Conservation (phyloP, 257 asterid genomes). For the Voacanga thouarsii region DNA sequence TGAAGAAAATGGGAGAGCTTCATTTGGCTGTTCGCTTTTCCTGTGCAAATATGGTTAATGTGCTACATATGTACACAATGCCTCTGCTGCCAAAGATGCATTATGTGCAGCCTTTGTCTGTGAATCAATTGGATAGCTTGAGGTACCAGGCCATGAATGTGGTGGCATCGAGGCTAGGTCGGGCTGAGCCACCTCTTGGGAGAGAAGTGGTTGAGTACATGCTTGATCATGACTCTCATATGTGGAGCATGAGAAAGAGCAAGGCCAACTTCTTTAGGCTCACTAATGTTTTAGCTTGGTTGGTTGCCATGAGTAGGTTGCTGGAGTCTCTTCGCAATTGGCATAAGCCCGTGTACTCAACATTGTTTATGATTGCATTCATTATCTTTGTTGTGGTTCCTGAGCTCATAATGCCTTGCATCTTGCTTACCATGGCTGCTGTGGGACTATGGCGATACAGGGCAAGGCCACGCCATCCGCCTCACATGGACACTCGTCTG, state of each 20-base stretch:
- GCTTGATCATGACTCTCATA: conserved; percentile 87
- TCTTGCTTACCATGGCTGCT: conserved; percentile 45
- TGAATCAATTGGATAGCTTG: conserved; percentile 57
- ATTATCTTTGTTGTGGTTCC: conserved; percentile 52
- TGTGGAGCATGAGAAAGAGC: conserved; percentile 99
- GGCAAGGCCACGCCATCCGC: conserved; percentile 72
- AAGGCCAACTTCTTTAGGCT: conserved; percentile 84
- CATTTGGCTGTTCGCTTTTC: conserved; percentile 86
- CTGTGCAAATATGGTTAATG: conserved; percentile 64
- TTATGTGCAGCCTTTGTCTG: conserved; percentile 77
- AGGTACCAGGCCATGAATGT: conserved; percentile 87
- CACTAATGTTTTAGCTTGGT: conserved; percentile 59
- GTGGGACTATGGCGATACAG: conserved; percentile 69
- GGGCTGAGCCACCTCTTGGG: conserved; percentile 82
- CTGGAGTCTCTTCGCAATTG: conserved; percentile 55
- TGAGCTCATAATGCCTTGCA: conserved; percentile 69
- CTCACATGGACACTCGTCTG: conserved; percentile 74
- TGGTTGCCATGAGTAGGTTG: conserved; percentile 42
- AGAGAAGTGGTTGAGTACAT: conserved; percentile 84
- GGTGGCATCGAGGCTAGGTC: conserved; percentile 64
- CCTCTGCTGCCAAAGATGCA: conserved; percentile 91
- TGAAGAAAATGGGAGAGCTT: conserved; percentile 89
- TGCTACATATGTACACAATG: conserved; percentile 63
- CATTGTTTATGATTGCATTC: conserved; percentile 37
- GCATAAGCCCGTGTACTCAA: conserved; percentile 65